These are phyloP conservation scores for Backusella tuberculispora DNA, from an alignment of 192 early-diverging fungal species.

Conservation along the genomic window DNA sequence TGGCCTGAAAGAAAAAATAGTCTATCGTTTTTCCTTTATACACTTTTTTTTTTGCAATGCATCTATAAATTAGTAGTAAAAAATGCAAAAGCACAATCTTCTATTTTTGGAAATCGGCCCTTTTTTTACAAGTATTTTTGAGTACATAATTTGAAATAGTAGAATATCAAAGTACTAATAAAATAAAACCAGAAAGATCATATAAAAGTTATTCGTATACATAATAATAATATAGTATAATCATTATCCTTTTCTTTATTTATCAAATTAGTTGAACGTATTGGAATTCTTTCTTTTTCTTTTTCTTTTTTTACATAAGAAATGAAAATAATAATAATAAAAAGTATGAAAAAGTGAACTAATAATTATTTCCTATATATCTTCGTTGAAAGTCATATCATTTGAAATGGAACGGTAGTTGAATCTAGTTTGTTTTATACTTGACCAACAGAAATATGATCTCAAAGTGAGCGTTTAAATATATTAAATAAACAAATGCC, in stretches of 20 bases:
- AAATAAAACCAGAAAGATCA: background rate
- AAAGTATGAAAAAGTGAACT: background rate
- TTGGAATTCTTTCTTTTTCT: background rate
- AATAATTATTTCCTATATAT: slow-evolving; percentile 6
- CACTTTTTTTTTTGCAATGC: background rate
- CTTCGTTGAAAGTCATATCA: background rate
- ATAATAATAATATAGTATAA: background rate
- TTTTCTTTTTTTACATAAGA: background rate
- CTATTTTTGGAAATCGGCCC: background rate
- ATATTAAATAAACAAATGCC: background rate
- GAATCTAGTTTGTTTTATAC: slow-evolving; percentile 8
- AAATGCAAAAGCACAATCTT: background rate
- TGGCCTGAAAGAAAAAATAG: too few relatives aligned
- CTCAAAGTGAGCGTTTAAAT: background rate
- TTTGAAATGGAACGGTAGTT: slow-evolving; percentile 6
- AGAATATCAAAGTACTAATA: background rate
- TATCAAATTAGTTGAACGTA: background rate
- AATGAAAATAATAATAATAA: background rate
- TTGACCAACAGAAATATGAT: slow-evolving; percentile 10
- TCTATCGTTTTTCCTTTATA: background rate
- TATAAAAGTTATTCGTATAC: background rate
- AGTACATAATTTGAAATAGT: background rate
- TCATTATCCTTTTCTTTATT: background rate
- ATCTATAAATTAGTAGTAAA: background rate
- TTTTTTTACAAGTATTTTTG: background rate